phyloP scores from a whole-genome alignment of 2,329 filamentous ascomycete species.

The Aureobasidium sp. region DNA sequence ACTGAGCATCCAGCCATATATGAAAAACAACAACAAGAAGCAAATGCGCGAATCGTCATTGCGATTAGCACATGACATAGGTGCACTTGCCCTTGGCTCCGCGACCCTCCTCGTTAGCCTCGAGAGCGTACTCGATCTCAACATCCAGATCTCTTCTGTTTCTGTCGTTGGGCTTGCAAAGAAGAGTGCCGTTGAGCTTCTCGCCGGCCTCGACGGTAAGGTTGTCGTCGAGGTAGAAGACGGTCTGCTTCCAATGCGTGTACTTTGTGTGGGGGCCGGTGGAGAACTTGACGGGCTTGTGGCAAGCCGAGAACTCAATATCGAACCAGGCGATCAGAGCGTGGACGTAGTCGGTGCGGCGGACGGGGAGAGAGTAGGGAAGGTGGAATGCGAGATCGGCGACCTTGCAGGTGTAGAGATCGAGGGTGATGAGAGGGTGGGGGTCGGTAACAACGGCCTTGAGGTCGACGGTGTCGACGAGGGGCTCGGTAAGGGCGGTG shows the following conservation, averaged over 20 bases:
- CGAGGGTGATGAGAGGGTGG: conserved; percentile 72
- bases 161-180: conserved; percentile 84
- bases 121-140: conserved; percentile 70
- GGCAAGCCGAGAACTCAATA: conserved; percentile 95
- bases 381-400: conserved; percentile 77
- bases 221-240: conserved; percentile 93
- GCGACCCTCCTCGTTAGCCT: conserved; percentile 65
- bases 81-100: conserved; percentile 59
- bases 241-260: conserved; percentile 99
- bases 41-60: not conserved
- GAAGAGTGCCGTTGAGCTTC: conserved; percentile 62
- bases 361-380: conserved; percentile 66
- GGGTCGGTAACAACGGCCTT: conserved; percentile 97
- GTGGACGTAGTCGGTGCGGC: conserved; percentile 91
- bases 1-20: not conserved
- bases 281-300: conserved; percentile 95
- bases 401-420: conserved; percentile 83
- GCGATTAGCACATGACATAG: conserved; percentile 59
- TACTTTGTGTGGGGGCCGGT: conserved; percentile 98
- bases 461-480: conserved; percentile 95
- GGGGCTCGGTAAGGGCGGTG: conserved; percentile 86
- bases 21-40: not conserved
- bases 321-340: conserved; percentile 98
- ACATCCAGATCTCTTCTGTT: conserved; percentile 95
- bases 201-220: conserved; percentile 87